Evolutionary conservation across 345 rosid species (phyloP).

Genomic region (Mallotus nudiflorus): DNA sequence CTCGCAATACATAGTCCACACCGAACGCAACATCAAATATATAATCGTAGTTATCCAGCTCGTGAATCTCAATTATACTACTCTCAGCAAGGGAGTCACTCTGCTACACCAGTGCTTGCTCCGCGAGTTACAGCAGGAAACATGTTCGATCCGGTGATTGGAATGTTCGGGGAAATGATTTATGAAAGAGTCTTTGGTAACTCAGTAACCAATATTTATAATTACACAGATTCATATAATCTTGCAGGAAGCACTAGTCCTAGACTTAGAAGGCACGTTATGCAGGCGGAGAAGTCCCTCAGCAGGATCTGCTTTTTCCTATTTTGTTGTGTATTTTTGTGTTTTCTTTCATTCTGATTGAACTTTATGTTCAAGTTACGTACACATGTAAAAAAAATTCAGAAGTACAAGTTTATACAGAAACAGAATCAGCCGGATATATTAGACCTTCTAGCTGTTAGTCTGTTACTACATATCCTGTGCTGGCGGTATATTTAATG

Average conservation of each 20-base stretch:
- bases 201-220: slow-evolving; percentile 41
- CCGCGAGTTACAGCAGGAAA: slow-evolving; percentile 38
- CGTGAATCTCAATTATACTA: slow-evolving; percentile 31
- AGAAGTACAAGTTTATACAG: neutral
- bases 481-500: slow-evolving; percentile 20
- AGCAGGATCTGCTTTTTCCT: slow-evolving; percentile 75
- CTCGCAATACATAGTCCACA: neutral
- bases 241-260: slow-evolving; percentile 50
- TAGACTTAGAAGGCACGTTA: slow-evolving; percentile 66
- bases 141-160: slow-evolving; percentile 45
- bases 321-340: slow-evolving; percentile 60
- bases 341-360: slow-evolving; percentile 74
- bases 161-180: slow-evolving; percentile 72
- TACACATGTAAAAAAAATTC: slow-evolving; percentile 12
- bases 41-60: slow-evolving; percentile 13
- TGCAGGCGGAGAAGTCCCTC: slow-evolving; percentile 71
- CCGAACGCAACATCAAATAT: neutral
- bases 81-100: slow-evolving; percentile 35
- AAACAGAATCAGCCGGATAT: slow-evolving; percentile 11
- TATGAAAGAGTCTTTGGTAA: slow-evolving; percentile 60
- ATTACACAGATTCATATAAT: slow-evolving; percentile 54
- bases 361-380: neutral
- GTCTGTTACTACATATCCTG: slow-evolving; percentile 12
- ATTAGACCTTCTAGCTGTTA: slow-evolving; percentile 7
- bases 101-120: slow-evolving; percentile 37